Base-by-base conservation (phyloP, 352 stramenopile species). In the Peronospora tabacina region DNA sequence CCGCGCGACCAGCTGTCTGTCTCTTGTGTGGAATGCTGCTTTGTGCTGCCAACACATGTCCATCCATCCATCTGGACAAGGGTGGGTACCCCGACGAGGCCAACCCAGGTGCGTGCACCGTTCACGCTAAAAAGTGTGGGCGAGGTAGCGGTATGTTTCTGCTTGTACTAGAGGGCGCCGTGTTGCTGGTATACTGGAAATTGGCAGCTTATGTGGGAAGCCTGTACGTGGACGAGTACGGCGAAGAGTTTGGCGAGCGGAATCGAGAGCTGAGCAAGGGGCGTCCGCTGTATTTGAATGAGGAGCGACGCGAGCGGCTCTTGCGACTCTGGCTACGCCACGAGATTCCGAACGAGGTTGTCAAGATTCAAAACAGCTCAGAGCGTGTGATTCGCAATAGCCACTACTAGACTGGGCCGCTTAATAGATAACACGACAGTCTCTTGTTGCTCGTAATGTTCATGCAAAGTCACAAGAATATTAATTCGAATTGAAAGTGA, bases 301-400 rank as follows among this genome's bases (percentile, higher is more conserved):
- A 69, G 19, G 73, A 89, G 41, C 72, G 78, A 3, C 72, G 75
- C 11, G 75, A 90, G 41, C 72, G 75, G 3, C 59, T 94, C 16
- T 50, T 91, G 50, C 74, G 77, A 5, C 59, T 94, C 5, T 94
- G 82, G 82, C 55, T 75, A 42, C 69, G 72, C 16, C 82, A 94
- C 48, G 76, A 87, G 56, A 90, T 94, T 52, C 80, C 81, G 19
- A 87, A 88, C 49, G 82, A 91, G 55, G 80, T 94, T 24, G 82
- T 94, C 30, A 85, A 87, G 44, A 90, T 90, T 43, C 80, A 91
- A 59, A 94, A 94, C 61, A 90, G 72, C 61, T 90, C 78, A n/a
- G 81, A 91, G 52, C 78, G 81, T 15, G 77, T 94, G 36, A 90
- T 94, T 34, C 76, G 78, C 55, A 91, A 94, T 49, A 91, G 82